A percentile compares a stretch with the other conserved stretches of the same genome.
These are phyloP conservation scores for Tephrocybe rancida DNA, from an alignment of 768 basidiomycete species.

Conservation along the genomic window DNA sequence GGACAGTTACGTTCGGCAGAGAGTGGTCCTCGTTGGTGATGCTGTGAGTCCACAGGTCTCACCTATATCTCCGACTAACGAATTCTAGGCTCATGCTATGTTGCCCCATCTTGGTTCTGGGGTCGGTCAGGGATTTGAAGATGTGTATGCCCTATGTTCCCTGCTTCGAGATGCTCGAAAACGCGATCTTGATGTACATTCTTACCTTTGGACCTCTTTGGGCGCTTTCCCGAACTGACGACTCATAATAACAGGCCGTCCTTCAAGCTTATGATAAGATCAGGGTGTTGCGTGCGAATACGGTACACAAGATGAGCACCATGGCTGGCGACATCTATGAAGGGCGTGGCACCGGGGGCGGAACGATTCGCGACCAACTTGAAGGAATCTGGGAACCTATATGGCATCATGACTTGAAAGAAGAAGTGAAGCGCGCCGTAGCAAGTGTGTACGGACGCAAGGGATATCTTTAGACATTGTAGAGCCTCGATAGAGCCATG, in stretches of 20 bases:
- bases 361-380: slow-evolving; percentile 29
- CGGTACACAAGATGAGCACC: slow-evolving; percentile 44
- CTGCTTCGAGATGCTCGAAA: slow-evolving; percentile 44
- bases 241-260: slow-evolving; percentile 37
- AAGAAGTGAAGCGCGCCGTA: slow-evolving; percentile 38
- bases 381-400: slow-evolving; percentile 46
- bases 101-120: slow-evolving; percentile 60
- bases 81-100: slow-evolving; percentile 57
- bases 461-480: slow-evolving; percentile 1
- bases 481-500: not conserved
- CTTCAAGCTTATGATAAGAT: slow-evolving; percentile 47
- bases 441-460: slow-evolving; percentile 12
- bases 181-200: slow-evolving; percentile 42
- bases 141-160: slow-evolving; percentile 47
- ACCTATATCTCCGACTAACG: not conserved
- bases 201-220: too few species aligned
- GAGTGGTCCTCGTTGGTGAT: slow-evolving; percentile 56
- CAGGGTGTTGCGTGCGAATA: slow-evolving; percentile 49
- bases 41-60: slow-evolving; percentile 30
- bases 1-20: slow-evolving; percentile 41
- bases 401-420: slow-evolving; percentile 49
- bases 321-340: slow-evolving; percentile 47
- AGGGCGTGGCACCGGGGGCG: slow-evolving; percentile 35
- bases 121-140: slow-evolving; percentile 63
- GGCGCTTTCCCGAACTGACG: not conserved